Evolutionary conservation across 169 alveolate species (phyloP).

Genomic region (Theileria annulata): DNA sequence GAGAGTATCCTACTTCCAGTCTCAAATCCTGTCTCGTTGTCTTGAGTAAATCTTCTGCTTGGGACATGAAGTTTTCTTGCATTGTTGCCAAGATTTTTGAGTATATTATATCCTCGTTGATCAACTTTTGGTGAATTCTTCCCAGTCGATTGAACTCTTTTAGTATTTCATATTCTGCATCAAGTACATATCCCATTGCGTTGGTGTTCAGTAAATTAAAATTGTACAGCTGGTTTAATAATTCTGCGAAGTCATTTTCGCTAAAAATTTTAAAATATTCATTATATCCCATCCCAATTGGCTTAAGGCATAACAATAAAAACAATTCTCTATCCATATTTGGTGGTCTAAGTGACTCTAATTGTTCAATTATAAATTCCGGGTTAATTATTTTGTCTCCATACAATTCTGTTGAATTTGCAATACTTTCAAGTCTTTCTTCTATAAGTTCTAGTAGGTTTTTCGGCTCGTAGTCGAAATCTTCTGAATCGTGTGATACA

Average conservation of each 20-base stretch:
- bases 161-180: constrained; percentile 52
- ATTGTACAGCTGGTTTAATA: constrained; percentile 16
- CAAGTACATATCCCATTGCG: constrained; percentile 64
- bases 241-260: constrained; percentile 11
- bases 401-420: constrained; percentile 24
- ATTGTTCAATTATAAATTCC: constrained; percentile 1
- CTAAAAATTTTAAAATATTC: constrained; percentile 29
- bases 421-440: constrained; percentile 28
- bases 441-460: constrained; percentile 34
- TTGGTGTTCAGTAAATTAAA: constrained; percentile 47
- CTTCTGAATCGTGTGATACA: constrained; percentile 32
- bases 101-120: constrained; percentile 49
- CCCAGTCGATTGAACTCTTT: constrained; percentile 38
- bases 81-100: constrained; percentile 32
- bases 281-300: constrained; percentile 52
- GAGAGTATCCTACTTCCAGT: constrained; percentile 52
- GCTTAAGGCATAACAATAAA: constrained; percentile 49
- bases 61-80: constrained; percentile 58
- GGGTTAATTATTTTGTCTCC: constrained; percentile 29
- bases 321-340: constrained; percentile 47
- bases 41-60: constrained; percentile 58
- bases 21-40: constrained; percentile 64
- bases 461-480: constrained; percentile 16
- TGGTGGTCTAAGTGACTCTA: constrained; percentile 41
- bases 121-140: constrained; percentile 37